phyloP scores from a whole-genome alignment of 306 rosid species.

The Pachyrhizus erosus region DNA sequence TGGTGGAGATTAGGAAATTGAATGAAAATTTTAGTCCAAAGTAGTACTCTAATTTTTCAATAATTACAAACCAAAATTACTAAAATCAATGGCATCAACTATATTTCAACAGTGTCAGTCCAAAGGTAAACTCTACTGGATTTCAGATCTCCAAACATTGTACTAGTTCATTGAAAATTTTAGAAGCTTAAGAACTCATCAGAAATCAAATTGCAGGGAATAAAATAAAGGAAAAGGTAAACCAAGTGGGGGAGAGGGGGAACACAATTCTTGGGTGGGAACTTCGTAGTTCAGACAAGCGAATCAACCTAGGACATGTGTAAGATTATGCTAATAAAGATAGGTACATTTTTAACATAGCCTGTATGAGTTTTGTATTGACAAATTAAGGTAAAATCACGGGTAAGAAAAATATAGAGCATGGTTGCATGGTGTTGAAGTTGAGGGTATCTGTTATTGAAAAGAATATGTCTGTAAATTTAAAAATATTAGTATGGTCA shows the following conservation, averaged over 20 bases:
- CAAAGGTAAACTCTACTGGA: neutral
- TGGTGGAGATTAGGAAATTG: neutral
- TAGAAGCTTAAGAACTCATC: neutral
- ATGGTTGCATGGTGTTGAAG: neutral
- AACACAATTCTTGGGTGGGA: neutral
- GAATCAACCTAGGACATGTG: neutral
- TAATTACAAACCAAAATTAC: neutral
- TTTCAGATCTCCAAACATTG: neutral
- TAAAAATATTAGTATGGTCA: neutral
- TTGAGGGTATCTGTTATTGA: neutral
- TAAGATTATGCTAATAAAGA: neutral
- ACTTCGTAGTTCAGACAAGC: neutral
- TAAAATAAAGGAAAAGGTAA: conserved; percentile 1
- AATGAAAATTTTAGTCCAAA: neutral
- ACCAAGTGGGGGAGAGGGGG: conserved; percentile 1
- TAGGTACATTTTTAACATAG: neutral
- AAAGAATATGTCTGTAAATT: neutral
- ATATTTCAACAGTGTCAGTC: neutral
- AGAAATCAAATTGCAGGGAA: conserved; percentile 13
- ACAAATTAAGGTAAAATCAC: neutral
- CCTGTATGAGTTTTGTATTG: too few relatives aligned
- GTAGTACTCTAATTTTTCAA: neutral
- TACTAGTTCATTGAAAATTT: neutral
- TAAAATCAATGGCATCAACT: neutral
- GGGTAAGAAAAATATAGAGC: neutral